These are phyloP conservation scores for Hypoxylon rubiginosum DNA, from an alignment of 2,329 filamentous ascomycete species.

Conservation along the genomic window DNA sequence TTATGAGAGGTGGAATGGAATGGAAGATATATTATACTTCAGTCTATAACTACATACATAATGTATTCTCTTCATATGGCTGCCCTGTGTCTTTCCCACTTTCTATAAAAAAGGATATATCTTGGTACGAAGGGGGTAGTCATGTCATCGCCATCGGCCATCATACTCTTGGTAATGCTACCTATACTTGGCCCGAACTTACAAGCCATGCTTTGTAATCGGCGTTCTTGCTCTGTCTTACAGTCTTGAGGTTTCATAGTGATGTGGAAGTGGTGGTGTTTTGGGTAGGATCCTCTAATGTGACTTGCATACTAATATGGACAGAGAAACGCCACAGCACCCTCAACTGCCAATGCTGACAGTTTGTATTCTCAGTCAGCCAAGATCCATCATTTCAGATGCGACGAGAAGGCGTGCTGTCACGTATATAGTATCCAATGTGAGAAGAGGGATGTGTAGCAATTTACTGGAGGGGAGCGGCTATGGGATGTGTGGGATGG, in stretches of 20 bases:
- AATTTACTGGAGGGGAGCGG: conserved; percentile 19
- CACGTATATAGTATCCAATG: conserved; percentile 21
- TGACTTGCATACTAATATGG: conserved; percentile 12
- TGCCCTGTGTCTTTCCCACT: conserved; percentile 1
- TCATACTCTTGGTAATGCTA: conserved; percentile 23
- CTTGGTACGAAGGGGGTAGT: not conserved
- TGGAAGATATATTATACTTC: no score
- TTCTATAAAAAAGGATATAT: not conserved
- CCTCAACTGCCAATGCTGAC: conserved; percentile 32
- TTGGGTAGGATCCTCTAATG: conserved; percentile 17
- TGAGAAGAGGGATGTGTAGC: conserved; percentile 27
- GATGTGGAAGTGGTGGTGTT: not conserved
- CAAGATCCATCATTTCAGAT: conserved; percentile 22
- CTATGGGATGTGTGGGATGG: conserved; percentile 4
- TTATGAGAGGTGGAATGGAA: conserved; percentile 15
- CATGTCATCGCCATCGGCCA: conserved; percentile 23
- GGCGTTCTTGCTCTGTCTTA: conserved; percentile 2
- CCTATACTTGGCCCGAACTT: not conserved
- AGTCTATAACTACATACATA: no score
- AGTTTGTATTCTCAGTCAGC: conserved; percentile 30
- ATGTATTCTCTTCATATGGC: conserved; percentile 2
- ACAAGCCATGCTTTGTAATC: conserved; percentile 18
- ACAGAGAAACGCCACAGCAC: conserved; percentile 9
- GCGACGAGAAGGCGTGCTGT: conserved; percentile 23
- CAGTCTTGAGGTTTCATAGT: not conserved